These are phyloP conservation scores for Beauveria brongniartii DNA, from an alignment of 2,329 filamentous ascomycete species.

Conservation along the genomic window DNA sequence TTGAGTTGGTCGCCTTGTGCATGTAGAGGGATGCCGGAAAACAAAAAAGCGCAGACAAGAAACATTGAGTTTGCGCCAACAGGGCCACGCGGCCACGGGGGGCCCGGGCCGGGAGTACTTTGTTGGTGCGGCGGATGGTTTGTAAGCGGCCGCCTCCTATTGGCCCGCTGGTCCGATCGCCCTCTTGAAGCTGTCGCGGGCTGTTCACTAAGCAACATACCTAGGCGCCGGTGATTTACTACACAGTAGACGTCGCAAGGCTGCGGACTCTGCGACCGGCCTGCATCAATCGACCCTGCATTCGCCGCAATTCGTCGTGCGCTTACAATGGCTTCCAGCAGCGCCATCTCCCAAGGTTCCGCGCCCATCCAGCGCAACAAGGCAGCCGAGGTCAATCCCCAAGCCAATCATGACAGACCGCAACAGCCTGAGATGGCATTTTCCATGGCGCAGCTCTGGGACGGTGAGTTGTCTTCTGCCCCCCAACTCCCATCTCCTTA, in stretches of 20 bases:
- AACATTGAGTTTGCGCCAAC: too few species aligned
- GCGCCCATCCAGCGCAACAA: background rate
- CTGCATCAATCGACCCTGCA: background rate
- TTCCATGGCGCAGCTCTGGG: background rate
- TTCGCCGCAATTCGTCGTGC: background rate
- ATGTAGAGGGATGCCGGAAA: too few species aligned
- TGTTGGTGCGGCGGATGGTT: background rate
- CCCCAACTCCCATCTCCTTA: background rate
- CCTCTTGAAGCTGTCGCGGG: background rate
- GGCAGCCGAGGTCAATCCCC: background rate
- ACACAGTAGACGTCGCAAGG: background rate
- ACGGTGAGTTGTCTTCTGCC: background rate
- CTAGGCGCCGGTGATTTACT: background rate
- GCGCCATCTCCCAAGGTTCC: background rate
- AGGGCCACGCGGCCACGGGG: too few species aligned
- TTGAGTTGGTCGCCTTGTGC: too few species aligned
- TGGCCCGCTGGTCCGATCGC: background rate
- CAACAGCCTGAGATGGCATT: background rate
- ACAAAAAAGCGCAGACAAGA: too few species aligned
- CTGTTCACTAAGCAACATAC: background rate
- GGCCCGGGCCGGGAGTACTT: too few species aligned
- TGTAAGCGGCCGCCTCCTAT: conserved; percentile 1
- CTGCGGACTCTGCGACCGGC: background rate
- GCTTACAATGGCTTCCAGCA: background rate
- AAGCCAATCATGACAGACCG: background rate